phyloP scores from a whole-genome alignment of 2,329 filamentous ascomycete genomes.

The Stromatinia cepivora region DNA sequence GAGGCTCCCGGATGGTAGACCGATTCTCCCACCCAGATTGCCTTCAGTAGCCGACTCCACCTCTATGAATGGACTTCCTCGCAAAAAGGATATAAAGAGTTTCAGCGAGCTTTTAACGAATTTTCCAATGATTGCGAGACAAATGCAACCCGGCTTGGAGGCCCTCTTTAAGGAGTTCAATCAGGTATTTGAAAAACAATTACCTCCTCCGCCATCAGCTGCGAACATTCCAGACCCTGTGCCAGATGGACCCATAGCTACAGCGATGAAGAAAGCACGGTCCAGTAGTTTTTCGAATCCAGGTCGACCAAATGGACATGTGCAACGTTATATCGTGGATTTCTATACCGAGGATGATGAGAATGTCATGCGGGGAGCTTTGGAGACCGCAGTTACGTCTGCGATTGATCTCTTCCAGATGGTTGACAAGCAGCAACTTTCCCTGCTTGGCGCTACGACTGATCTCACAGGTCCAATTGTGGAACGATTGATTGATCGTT shows the following conservation, averaged over 20 bases:
- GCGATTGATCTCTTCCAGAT: conserved; percentile 95
- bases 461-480: conserved; percentile 90
- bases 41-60: conserved; percentile 28
- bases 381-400: conserved; percentile 88
- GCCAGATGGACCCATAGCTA: conserved; percentile 56
- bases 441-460: conserved; percentile 86
- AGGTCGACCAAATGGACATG: conserved; percentile 43
- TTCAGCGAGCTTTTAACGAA: conserved; percentile 88
- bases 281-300: conserved; percentile 49
- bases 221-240: conserved; percentile 58
- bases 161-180: conserved; percentile 88
- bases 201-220: conserved; percentile 72
- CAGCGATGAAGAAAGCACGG: conserved; percentile 56
- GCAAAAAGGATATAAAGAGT: conserved; percentile 87
- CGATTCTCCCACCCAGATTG: conserved; percentile 30
- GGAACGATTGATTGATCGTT: conserved; percentile 91
- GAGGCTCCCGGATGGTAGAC: conserved; percentile 42
- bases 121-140: conserved; percentile 92
- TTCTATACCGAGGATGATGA: conserved; percentile 88
- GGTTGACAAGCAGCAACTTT: conserved; percentile 94
- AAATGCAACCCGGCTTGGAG: conserved; percentile 93
- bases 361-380: conserved; percentile 79
- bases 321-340: conserved; percentile 46
- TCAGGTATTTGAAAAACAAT: conserved; percentile 77
- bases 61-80: conserved; percentile 48